These are phyloP conservation scores for Neocallimastix lanati DNA, from an alignment of 192 early-diverging fungal species.

Conservation along the genomic window DNA sequence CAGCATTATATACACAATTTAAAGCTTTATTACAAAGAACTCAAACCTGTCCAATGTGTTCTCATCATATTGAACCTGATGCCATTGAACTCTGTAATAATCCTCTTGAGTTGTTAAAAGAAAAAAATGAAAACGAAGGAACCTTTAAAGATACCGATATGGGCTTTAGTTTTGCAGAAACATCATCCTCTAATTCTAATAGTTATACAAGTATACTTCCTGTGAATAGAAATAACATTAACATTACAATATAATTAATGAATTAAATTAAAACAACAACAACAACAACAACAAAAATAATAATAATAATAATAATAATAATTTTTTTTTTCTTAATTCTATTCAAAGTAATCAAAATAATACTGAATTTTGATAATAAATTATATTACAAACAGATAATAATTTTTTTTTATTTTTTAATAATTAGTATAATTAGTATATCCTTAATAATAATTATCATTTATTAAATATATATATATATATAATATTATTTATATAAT, in stretches of 20 bases:
- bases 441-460: too few species aligned
- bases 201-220: neutral
- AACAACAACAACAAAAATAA: too few species aligned
- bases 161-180: neutral
- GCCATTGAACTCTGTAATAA: neutral
- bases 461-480: too few species aligned
- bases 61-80: neutral
- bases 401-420: too few species aligned
- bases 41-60: slow-evolving; percentile 27
- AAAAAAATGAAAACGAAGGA: neutral
- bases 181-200: neutral
- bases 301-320: too few species aligned
- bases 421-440: too few species aligned
- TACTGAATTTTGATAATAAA: too few species aligned
- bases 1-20: slow-evolving; percentile 19
- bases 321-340: too few species aligned
- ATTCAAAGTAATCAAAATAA: too few species aligned
- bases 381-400: too few species aligned
- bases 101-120: neutral
- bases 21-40: slow-evolving; percentile 13
- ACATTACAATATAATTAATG: neutral
- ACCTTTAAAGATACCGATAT: neutral
- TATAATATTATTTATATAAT: too few species aligned
- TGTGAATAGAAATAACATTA: neutral
- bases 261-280: too few species aligned